A percentile compares a stretch with the other conserved stretches of the same genome.
These are phyloP conservation scores for Candida tropicalis DNA, from an alignment of 1,139 yeast species.

Conservation along the genomic window DNA sequence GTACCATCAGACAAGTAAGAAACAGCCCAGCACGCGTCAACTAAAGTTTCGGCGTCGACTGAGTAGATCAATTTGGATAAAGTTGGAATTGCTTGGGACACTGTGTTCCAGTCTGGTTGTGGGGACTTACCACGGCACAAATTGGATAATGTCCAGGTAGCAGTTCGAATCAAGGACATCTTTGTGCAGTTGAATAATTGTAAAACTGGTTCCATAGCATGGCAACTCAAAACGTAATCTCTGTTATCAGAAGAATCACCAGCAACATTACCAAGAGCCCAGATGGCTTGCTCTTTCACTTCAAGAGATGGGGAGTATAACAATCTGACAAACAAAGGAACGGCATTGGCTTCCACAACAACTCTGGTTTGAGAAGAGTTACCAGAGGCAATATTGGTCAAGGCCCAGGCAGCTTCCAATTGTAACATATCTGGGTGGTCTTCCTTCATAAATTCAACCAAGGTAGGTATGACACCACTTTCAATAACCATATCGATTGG, in stretches of 20 bases:
- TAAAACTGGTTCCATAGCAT: constrained; percentile 89
- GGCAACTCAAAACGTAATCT: constrained; percentile 81
- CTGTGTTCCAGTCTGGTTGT: constrained; percentile 91
- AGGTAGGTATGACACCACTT: constrained; percentile 88
- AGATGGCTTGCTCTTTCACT: constrained; percentile 96
- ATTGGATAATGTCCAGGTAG: constrained; percentile 97
- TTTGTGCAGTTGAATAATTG: constrained; percentile 77
- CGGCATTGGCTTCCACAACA: constrained; percentile 92
- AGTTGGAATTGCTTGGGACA: constrained; percentile 87
- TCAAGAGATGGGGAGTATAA: constrained; percentile 81
- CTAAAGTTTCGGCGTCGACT: constrained; percentile 87
- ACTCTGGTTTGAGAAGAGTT: constrained; percentile 84
- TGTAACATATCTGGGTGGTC: constrained; percentile 85
- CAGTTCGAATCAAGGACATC: constrained; percentile 89
- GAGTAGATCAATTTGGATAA: constrained; percentile 89
- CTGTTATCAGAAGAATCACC: constrained; percentile 92
- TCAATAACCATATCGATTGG: constrained; percentile 94
- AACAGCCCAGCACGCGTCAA: constrained; percentile 99
- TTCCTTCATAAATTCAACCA: constrained; percentile 83
- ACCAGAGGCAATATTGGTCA: constrained; percentile 98
- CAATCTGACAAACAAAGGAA: constrained; percentile 84
- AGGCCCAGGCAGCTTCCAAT: constrained; percentile 98
- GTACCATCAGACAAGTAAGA: constrained; percentile 94
- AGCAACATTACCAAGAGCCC: constrained; percentile 99
- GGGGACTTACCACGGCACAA: constrained; percentile 96